Percentiles rank a stretch among this genome's conserved stretches.
phyloP scores from a whole-genome alignment of 2,329 filamentous ascomycete species.

The Fusarium chuoi region DNA sequence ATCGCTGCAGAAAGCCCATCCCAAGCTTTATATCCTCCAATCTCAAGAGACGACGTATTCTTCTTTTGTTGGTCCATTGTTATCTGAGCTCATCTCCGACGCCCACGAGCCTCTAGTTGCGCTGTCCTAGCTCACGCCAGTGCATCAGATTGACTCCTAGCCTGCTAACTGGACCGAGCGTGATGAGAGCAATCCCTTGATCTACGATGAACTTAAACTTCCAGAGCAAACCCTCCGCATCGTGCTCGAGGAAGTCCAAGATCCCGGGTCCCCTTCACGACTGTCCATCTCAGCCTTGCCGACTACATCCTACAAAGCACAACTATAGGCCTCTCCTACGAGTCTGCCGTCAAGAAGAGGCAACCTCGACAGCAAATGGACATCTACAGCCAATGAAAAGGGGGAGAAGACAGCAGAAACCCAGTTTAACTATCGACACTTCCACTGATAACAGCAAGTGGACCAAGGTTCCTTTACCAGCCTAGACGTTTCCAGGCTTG shows the following conservation, averaged over 20 bases:
- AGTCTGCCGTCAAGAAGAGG: not conserved
- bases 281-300: not conserved
- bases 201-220: not conserved
- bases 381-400: fast-evolving
- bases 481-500: not conserved
- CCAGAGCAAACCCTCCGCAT: not conserved
- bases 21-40: too few species aligned
- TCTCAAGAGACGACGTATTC: too few species aligned
- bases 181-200: not conserved
- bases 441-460: not conserved
- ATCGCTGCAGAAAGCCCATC: too few species aligned
- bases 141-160: too few species aligned
- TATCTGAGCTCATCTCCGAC: too few species aligned
- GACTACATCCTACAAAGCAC: not conserved
- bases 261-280: not conserved
- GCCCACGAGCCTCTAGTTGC: not conserved
- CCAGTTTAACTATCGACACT: not conserved
- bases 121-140: not conserved
- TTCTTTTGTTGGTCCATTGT: too few species aligned
- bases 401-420: not conserved
- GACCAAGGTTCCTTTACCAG: not conserved
- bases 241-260: fast-evolving
- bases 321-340: too few species aligned
- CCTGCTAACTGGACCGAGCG: too few species aligned
- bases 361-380: not conserved